Base-by-base conservation (phyloP, 176 grass and related monocot species). In the Raddia distichophylla region DNA sequence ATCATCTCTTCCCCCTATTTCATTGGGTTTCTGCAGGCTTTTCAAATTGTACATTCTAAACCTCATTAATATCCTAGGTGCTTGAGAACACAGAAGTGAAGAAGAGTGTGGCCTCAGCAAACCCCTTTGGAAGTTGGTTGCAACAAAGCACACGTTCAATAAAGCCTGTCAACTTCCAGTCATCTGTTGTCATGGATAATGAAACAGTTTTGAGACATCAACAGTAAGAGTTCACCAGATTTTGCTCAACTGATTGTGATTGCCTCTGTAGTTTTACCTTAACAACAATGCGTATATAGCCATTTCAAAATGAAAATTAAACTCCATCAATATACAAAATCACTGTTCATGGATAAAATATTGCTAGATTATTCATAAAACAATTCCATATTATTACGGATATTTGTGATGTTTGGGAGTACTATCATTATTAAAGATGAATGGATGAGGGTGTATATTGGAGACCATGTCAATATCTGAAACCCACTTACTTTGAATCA, bases 21-120 rank as follows among this genome's bases (percentile, higher is more conserved):
- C 58, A 35, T 77, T 77, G 64, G 64, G 71, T 9, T 74, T 73
- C 50, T 49, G 17, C 62, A 69, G 22, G 65, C 13, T 77, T 75
- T 74, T 80, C 10, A 83, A 67, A 74, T 73, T 73, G 19, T 70
- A 47, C 47, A 55, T 75, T 84, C 80, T 85, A 80, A 84, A 63
- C 51, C 60, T 85, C 22, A 53, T 84, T 52, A 71, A 62, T 84
- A 80, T 84, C 45, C 52, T 83, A 99, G 97, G 93, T 99, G 17
- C 92, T 86, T 81, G 97, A 99, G 86, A 99, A 99, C 76, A 99
- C 97, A 67, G 97, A 93, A 83, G 91, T 99, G 69, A 99, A 99
- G 74, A 99, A 92, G 59, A 85, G 45, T 71, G 91, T 99, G 63
- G 97, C 93, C 80, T 88, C 83, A 51, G 89, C 89, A 33, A 78